Evolutionary conservation across 345 rosid species (phyloP), one percentile per base, ranked within the genome.

Genomic region (Populus alba): DNA sequence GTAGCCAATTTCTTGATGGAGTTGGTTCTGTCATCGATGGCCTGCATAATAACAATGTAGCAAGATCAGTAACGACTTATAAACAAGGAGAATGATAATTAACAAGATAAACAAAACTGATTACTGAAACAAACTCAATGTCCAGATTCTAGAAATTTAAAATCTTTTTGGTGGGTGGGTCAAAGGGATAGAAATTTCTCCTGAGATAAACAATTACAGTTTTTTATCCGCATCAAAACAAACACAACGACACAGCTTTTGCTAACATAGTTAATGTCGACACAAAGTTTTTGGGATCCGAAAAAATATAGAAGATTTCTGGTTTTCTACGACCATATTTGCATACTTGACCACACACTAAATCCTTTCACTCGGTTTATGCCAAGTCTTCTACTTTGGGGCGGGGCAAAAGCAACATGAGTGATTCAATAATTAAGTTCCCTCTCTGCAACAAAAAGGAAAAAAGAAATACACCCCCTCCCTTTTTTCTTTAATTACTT

Each of bases 11-110:
- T 33, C 87, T 82, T 37, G 91, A 75, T 45, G 89, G 71, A 78
- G 75, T 84, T 11, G 81, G 66, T 80, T 90, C 92, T 3, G 83
- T 31, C 73, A 84, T 68, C 27, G 97, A 90, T 76, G 89, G 82
- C 73, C 97, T 94, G 97, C 22, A 70, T 3, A 1, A 76, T 25
- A 70, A 10, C 67, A 61, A 41, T 18, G 38, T 72, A 68, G 35
- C 53, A 68, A 31, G 45, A 65, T 51, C 79, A 63, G 57, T 18
- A 23, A 27, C 39, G 25, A 3, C 15, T 49, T 51, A 2, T n/a
- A 29, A 43, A 25, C 72, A 69, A 66, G 38, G 49, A 47, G 37
- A 17, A 25, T 49, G 49, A 47, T 29, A 16, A 23, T 27, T 16
- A 13, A 23, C 16, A 70, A 16, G 8, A 70, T 2, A 43, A 41